A percentile compares a stretch with the other conserved stretches of the same genome.
These are phyloP conservation scores for Backusella circina DNA, from an alignment of 192 early-diverging fungal species.

Conservation along the genomic window DNA sequence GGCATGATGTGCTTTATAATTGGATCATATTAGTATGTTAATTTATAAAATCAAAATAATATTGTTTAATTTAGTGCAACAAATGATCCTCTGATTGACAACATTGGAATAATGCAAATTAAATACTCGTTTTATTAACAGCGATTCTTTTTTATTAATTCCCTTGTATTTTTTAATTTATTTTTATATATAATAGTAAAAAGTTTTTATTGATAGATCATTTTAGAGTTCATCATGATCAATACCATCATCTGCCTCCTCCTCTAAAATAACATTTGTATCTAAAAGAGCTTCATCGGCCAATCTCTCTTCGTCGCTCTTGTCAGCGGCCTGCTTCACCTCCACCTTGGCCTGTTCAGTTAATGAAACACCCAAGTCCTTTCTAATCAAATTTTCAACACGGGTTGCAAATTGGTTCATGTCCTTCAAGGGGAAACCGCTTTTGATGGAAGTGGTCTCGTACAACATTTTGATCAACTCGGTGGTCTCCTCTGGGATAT, in stretches of 20 bases:
- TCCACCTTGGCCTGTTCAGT: conserved; percentile 41
- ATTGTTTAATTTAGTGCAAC: too few relatives aligned
- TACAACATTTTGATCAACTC: conserved; percentile 54
- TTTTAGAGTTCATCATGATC: conserved; percentile 40
- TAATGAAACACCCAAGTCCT: conserved; percentile 44
- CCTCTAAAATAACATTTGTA: conserved; percentile 20
- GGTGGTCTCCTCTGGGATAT: conserved; percentile 40
- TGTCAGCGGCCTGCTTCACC: conserved; percentile 31
- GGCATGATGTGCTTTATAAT: too few relatives aligned
- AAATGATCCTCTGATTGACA: too few relatives aligned
- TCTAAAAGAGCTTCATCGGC: conserved; percentile 14
- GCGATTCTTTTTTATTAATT: not conserved
- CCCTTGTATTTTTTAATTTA: too few relatives aligned
- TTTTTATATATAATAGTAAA: too few relatives aligned
- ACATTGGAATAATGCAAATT: too few relatives aligned
- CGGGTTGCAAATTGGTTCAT: conserved; percentile 47
- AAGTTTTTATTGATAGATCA: not conserved
- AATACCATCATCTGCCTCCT: conserved; percentile 11
- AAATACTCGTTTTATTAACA: too few relatives aligned
- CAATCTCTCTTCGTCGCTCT: conserved; percentile 24
- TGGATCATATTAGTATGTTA: too few relatives aligned
- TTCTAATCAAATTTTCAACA: conserved; percentile 52
- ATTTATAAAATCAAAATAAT: too few relatives aligned
- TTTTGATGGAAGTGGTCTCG: conserved; percentile 60
- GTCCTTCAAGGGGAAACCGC: conserved; percentile 59